Conservation (phyloP, 345 rosid genomes). For the Eucalyptus decipiens region DNA sequence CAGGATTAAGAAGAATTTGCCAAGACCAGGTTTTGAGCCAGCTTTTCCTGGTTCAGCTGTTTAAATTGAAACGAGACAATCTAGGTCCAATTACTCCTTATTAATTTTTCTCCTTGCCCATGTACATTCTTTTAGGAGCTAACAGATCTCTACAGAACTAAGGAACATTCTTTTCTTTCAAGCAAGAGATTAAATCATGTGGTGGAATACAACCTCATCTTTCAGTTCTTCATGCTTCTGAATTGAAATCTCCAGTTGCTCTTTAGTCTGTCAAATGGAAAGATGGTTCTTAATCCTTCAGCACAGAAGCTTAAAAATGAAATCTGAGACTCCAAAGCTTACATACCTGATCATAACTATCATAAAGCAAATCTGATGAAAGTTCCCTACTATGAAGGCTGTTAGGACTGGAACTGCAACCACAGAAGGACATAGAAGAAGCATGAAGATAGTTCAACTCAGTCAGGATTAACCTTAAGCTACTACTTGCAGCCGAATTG, state of each 20-base stretch:
- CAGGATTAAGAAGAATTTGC: background rate
- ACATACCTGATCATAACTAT: constrained; percentile 38
- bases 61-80: background rate
- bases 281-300: background rate
- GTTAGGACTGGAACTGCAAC: constrained; percentile 30
- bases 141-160: background rate
- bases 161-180: background rate
- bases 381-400: constrained; percentile 26
- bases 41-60: background rate
- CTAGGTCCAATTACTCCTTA: background rate
- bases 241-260: constrained; percentile 32
- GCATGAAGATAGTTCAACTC: background rate
- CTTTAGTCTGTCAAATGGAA: constrained; percentile 36
- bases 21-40: background rate
- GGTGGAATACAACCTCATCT: constrained; percentile 37
- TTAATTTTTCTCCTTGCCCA: background rate
- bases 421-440: background rate
- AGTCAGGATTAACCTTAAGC: background rate
- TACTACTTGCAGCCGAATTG: background rate
- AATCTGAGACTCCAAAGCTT: background rate
- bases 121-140: background rate
- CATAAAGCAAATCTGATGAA: constrained; percentile 41
- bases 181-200: background rate
- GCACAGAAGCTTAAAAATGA: background rate
- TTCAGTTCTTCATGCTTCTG: constrained; percentile 40